Evolutionary conservation across 371 early-diverging fungal genomes (phyloP).

Genomic region (Haplosporangium sp.): DNA sequence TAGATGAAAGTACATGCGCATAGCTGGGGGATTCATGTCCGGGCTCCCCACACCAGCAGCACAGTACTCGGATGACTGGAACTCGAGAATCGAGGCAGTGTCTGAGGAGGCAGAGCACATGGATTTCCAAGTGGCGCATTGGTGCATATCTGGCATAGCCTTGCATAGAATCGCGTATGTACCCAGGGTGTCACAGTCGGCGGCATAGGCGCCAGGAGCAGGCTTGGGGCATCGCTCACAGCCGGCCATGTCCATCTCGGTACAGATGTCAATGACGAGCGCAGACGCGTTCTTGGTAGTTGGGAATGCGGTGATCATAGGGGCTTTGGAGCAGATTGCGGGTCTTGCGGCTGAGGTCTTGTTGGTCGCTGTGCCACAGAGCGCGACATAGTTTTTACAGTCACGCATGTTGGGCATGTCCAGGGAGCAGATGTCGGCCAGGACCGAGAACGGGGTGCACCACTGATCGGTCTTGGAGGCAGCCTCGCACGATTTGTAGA

Average conservation of each 20-base stretch:
- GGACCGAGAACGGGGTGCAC: slow-evolving; percentile 65
- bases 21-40: slow-evolving; percentile 58
- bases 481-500: slow-evolving; percentile 55
- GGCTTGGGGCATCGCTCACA: slow-evolving; percentile 63
- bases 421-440: slow-evolving; percentile 65
- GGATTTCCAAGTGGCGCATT: slow-evolving; percentile 60
- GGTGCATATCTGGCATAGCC: slow-evolving; percentile 70
- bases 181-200: slow-evolving; percentile 57
- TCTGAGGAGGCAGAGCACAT: slow-evolving; percentile 58
- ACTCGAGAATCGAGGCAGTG: slow-evolving; percentile 23
- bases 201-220: slow-evolving; percentile 37
- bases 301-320: slow-evolving; percentile 61
- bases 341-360: slow-evolving; percentile 32
- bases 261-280: slow-evolving; percentile 66
- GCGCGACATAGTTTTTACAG: slow-evolving; percentile 53
- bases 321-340: slow-evolving; percentile 57
- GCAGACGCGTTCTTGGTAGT: slow-evolving; percentile 60
- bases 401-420: slow-evolving; percentile 71
- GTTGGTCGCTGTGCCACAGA: slow-evolving; percentile 44
- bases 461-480: slow-evolving; percentile 48
- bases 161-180: slow-evolving; percentile 62
- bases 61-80: slow-evolving; percentile 39
- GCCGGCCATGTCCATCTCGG: slow-evolving; percentile 70
- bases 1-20: slow-evolving; percentile 77
- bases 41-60: slow-evolving; percentile 44